These are phyloP conservation scores for Rhododendron ovatum DNA, from an alignment of 148 eudicot species.

Conservation along the genomic window DNA sequence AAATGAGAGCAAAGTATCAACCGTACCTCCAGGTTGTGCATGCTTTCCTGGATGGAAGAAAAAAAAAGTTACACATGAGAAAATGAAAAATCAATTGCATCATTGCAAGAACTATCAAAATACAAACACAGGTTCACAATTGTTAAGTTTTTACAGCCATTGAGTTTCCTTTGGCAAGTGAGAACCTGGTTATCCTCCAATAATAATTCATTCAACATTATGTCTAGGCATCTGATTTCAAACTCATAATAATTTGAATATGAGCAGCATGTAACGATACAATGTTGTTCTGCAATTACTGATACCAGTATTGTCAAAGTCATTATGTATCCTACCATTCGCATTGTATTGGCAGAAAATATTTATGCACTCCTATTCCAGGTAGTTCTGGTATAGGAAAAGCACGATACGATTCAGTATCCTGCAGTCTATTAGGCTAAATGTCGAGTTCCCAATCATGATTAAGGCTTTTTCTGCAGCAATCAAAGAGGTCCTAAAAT, in stretches of 20 bases:
- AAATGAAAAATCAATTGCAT: not conserved
- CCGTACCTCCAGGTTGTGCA: conserved; percentile 76
- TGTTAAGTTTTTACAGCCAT: not conserved
- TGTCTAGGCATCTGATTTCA: not conserved
- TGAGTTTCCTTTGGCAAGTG: conserved; percentile 3
- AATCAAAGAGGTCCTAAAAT: not conserved
- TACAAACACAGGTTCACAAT: not conserved
- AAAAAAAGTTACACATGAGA: not conserved
- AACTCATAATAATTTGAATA: not conserved
- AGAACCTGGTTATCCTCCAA: not conserved
- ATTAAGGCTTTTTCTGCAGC: too few species aligned
- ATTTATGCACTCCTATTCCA: not conserved
- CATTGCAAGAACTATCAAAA: not conserved
- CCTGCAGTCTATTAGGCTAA: not conserved
- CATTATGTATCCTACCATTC: not conserved
- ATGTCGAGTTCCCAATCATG: not conserved
- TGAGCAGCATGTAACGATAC: not conserved
- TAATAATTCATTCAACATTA: not conserved
- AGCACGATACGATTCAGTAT: not conserved
- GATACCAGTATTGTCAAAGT: not conserved
- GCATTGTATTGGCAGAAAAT: not conserved
- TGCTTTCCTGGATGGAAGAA: conserved; percentile 62
- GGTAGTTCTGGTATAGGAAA: not conserved
- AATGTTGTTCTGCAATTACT: not conserved
- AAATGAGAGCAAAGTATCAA: conserved; percentile 13